Base-by-base conservation (phyloP, 495 filamentous ascomycete species). In the Tuber indicum region DNA sequence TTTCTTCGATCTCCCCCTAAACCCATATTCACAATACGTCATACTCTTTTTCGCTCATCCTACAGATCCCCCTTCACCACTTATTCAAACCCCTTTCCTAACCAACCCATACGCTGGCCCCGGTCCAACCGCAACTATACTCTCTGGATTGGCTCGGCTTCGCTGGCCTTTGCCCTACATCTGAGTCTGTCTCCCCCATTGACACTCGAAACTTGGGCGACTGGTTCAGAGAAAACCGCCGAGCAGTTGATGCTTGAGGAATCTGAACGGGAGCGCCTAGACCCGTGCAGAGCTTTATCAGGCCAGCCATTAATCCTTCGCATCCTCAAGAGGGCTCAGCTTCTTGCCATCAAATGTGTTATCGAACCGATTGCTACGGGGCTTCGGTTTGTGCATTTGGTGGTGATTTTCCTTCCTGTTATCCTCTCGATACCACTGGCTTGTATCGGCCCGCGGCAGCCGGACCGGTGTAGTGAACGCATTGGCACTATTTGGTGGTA, bases 401-500 rank as follows among this genome's bases (percentile, higher is more conserved):
- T 93, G 32, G 83, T 91, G 44, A 97, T 98, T 45, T 99, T 99
- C 81, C 89, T 97, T 69, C 96, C 96, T 0, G 93, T 99, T 17
- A 89, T 98, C 49, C 83, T 91, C 1, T 87, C 92, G 0, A 88
- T 95, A 42, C 96, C 96, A 0, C 86, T 88, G 0, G 90, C 97
- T 71, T 98, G 92, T 92, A 46, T 95, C 76, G 96, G 96, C 4
- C 79, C 77, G 47, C 86, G 89, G 71, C 83, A 88, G 76, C 85
- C 87, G 6, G 85, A 88, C n/a, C 87, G 86, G 66, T 89, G 91
- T 79, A 89, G 91, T 75, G 91, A 94, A 83, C 88, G 92, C 70
- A 86, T 85, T 26, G 96, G 96, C 26, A 93, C 94, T 17, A 78
- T 98, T 19, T 97, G 93, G 94, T 99, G 96, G 96, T 98, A 97